Evolutionary conservation across 2,329 filamentous ascomycete species (phyloP), one percentile per base, ranked within the genome.

Genomic region (Fragosphaeria purpurea): DNA sequence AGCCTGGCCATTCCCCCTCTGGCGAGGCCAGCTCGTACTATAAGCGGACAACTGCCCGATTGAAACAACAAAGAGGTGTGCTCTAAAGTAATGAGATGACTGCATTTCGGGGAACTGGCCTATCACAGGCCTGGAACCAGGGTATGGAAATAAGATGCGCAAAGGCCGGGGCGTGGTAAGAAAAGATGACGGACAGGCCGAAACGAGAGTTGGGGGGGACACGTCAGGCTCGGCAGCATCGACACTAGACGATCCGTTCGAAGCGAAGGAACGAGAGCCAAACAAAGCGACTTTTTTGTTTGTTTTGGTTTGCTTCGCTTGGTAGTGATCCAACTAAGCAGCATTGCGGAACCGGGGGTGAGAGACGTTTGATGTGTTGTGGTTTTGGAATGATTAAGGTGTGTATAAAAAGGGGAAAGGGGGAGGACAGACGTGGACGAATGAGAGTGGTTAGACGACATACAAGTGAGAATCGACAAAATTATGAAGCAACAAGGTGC

Each of bases 351-450:
- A 22, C 22, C 22, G 22, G 22, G 22, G 22, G 22, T 22, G 22
- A 22, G 22, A 22, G 22, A 22, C 22, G 22, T 22, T 22, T 22
- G 22, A 22, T 22, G 22, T 22, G 22, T 22, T 22, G 22, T 22
- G 22, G 22, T 22, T 22, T 22, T 22, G 22, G 22, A 22, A 22
- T 22, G 22, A 22, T 22, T 22, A 22, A 22, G 22, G 22, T 22
- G 22, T 22, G 22, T 22, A 22, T 22, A 22, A 22, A 22, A 22
- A 22, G 22, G 22, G 22, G 22, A 22, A 22, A 22, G 22, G 22
- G 22, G 22, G 22, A 51, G 46, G 50, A 46, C 50, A 45, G 50
- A 51, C 50, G 50, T 46, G 46, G 50, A 51, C 13, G 46, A 46
- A 46, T 46, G 42, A 45, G 6, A 35, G 37, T 40, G 31, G 22